These are phyloP conservation scores for Apiospora rasikravindrae DNA, from an alignment of 2,329 filamentous ascomycete genomes.

Conservation along the genomic window DNA sequence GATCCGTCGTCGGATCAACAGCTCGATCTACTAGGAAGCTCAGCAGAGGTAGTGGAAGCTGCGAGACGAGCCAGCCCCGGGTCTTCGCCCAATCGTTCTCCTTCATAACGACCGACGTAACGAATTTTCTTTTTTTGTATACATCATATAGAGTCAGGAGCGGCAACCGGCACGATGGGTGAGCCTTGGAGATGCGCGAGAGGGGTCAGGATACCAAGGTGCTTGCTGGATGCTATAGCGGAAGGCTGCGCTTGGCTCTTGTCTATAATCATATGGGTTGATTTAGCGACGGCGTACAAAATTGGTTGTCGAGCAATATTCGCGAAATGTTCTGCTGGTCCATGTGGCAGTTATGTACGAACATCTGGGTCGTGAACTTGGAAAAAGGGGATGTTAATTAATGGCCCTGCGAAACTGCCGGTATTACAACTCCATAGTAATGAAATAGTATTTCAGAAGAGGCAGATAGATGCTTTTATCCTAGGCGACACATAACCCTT, in stretches of 20 bases:
- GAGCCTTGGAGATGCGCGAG: background rate
- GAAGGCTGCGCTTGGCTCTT: background rate
- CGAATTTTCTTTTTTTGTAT: slow-evolving; percentile 30
- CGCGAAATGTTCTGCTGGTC: background rate
- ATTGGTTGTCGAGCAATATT: slow-evolving; percentile 17
- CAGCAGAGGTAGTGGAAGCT: slow-evolving; percentile 62
- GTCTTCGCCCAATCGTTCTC: slow-evolving; percentile 31
- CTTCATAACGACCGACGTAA: slow-evolving; percentile 26
- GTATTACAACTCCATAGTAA: slow-evolving; percentile 6
- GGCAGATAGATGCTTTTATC: background rate
- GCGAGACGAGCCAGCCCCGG: slow-evolving; percentile 35
- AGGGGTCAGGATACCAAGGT: background rate
- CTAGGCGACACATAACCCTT: background rate
- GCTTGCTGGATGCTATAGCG: background rate
- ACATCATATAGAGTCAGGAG: slow-evolving; percentile 21
- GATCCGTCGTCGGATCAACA: slow-evolving; percentile 49
- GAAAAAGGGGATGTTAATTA: slow-evolving; percentile 4
- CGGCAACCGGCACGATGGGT: slow-evolving; percentile 13
- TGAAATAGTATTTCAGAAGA: slow-evolving; percentile 5
- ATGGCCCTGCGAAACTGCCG: background rate
- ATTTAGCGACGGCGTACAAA: slow-evolving; percentile 23
- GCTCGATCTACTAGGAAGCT: slow-evolving; percentile 55
- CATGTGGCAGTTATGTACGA: slow-evolving; percentile 7
- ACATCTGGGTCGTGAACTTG: background rate
- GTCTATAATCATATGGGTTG: slow-evolving; percentile 17